These are phyloP conservation scores for Speleostelium caveatum DNA, from an alignment of 78 protist genomes.

Conservation along the genomic window DNA sequence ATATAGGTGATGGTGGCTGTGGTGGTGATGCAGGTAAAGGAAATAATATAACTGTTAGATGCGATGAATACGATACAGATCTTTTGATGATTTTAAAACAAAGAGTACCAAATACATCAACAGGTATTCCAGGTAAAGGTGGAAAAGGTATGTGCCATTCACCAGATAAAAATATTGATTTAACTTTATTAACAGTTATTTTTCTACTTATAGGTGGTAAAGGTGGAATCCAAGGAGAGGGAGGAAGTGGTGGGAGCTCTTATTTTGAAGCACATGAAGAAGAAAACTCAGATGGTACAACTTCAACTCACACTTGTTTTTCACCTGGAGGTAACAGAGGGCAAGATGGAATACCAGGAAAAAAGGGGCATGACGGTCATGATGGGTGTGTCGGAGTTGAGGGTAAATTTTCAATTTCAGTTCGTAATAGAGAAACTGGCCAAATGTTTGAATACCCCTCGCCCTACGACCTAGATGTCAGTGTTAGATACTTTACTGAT, in stretches of 20 bases:
- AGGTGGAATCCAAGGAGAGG: background rate
- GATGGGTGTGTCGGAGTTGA: conserved; percentile 32
- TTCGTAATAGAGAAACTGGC: background rate
- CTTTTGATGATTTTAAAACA: conserved; percentile 52
- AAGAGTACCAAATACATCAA: conserved; percentile 9
- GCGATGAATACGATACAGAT: conserved; percentile 26
- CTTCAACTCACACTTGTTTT: too few relatives aligned
- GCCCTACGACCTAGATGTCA: conserved; percentile 12
- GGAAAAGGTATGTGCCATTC: conserved; percentile 3
- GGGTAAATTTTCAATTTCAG: too few relatives aligned
- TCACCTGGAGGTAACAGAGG: background rate
- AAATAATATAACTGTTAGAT: conserved; percentile 1
- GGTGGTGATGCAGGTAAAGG: conserved; percentile 43
- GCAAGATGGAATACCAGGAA: conserved; percentile 25
- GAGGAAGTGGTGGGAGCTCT: background rate
- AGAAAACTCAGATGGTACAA: too few relatives aligned
- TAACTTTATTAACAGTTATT: too few relatives aligned
- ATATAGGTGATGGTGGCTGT: conserved; percentile 47
- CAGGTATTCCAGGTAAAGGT: conserved; percentile 32
- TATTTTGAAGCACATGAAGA: background rate
- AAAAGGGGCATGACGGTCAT: background rate
- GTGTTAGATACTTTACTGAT: background rate
- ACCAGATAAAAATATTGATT: too few relatives aligned
- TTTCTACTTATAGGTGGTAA: background rate
- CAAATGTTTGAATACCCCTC: background rate